Conservation (phyloP, 805 yeast species). For the Cyberlindnera petersonii region DNA sequence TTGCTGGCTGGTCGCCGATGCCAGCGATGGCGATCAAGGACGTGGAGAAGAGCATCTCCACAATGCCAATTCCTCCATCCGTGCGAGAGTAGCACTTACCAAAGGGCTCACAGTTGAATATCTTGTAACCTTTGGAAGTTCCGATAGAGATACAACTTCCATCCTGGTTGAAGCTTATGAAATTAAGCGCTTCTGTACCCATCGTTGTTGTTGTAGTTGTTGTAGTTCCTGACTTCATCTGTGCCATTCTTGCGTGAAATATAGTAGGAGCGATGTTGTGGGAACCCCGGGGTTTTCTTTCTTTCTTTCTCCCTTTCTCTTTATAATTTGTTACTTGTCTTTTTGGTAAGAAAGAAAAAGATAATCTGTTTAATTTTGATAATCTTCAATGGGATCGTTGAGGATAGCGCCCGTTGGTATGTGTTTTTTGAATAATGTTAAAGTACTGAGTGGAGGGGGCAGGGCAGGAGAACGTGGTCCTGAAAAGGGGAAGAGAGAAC, state of each 20-base stretch:
- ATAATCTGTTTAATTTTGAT: too few species aligned
- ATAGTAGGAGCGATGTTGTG: too few species aligned
- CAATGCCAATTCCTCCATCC: slow-evolving; percentile 57
- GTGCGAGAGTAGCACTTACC: slow-evolving; percentile 42
- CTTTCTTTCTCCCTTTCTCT: too few species aligned
- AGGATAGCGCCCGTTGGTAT: too few species aligned
- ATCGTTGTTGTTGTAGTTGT: neutral
- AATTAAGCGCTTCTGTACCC: slow-evolving; percentile 33
- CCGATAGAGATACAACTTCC: slow-evolving; percentile 70
- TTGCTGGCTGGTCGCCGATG: slow-evolving; percentile 58
- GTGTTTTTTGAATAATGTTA: too few species aligned
- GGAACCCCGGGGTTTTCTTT: too few species aligned
- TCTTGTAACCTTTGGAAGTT: slow-evolving; percentile 55
- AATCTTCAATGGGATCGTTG: too few species aligned
- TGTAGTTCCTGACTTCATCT: neutral
- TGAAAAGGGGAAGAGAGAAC: too few species aligned
- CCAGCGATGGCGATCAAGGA: slow-evolving; percentile 72
- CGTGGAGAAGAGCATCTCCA: slow-evolving; percentile 76
- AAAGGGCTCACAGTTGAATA: slow-evolving; percentile 68
- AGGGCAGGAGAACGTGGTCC: too few species aligned
- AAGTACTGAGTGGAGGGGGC: too few species aligned
- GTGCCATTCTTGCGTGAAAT: neutral
- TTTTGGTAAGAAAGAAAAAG: too few species aligned
- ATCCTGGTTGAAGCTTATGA: slow-evolving; percentile 71
- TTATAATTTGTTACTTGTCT: too few species aligned